Evolutionary conservation across 2,329 filamentous ascomycete genomes (phyloP).

Genomic region (Xylaria sp.): DNA sequence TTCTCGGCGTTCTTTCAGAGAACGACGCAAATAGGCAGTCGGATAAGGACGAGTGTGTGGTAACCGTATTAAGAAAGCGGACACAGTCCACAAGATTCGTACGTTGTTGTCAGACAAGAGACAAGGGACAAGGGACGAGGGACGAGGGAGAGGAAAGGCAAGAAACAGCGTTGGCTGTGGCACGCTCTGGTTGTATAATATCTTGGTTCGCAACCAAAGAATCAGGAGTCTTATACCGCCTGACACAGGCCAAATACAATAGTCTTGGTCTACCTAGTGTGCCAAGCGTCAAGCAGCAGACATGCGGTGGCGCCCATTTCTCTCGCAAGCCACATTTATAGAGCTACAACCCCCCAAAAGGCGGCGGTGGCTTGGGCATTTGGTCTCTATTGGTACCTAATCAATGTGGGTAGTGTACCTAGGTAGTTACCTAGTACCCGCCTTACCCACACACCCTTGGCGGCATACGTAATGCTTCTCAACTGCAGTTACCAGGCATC

Average conservation of each 20-base stretch:
- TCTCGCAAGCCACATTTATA: conserved; percentile 27
- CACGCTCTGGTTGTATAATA: conserved; percentile 31
- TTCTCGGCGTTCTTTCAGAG: background rate
- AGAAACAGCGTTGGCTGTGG: conserved; percentile 29
- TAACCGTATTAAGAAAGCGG: conserved; percentile 31
- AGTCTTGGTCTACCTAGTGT: conserved; percentile 17
- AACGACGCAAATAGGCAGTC: conserved; percentile 14
- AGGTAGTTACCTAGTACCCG: background rate
- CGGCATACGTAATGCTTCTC: conserved; percentile 6
- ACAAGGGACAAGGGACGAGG: conserved; percentile 24
- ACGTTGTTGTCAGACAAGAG: background rate
- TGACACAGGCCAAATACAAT: conserved; percentile 12
- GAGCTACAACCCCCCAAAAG: too few relatives aligned
- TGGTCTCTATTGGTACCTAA: background rate
- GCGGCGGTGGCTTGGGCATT: conserved; percentile 27
- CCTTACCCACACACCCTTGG: background rate
- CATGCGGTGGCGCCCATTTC: background rate
- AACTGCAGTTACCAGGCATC: background rate
- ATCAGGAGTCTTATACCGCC: conserved; percentile 36
- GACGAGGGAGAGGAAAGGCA: conserved; percentile 25
- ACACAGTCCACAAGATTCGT: conserved; percentile 34
- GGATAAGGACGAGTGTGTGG: conserved; percentile 4
- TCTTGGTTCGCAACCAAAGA: conserved; percentile 35
- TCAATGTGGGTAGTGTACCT: background rate
- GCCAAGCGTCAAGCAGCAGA: conserved; percentile 3